Evolutionary conservation across 441 rosid species (phyloP), one percentile per base, ranked within the genome.

Genomic region (Cnidoscolus chayamansa): DNA sequence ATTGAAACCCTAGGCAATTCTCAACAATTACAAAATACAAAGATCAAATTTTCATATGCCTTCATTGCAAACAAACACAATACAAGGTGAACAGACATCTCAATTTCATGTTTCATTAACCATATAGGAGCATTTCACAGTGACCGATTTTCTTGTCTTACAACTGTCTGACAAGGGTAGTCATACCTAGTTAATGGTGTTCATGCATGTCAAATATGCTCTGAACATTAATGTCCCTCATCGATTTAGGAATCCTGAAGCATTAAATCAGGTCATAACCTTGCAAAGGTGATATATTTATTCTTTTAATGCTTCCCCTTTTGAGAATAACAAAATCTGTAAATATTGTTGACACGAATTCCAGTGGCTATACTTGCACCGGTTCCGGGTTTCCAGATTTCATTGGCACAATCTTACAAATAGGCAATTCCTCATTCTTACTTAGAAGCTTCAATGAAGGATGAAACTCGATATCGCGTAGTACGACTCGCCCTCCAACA

Each of bases 361-460:
- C 71, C 67, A 40, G 67, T 61, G 75, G 64, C 77, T 87, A 82
- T 57, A 32, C 57, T 65, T 55, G 56, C 4, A 63, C 15, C 71
- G 85, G 75, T 53, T 87, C 85, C 6, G 68, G 74, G 61, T 37
- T 73, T 75, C 81, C 86, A 2, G 73, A 75, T 2, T 76, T 76
- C 47, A 86, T 83, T 17, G 89, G 77, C 3, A 64, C 84, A 49
- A 92, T 81, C 91, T 92, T 94, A 72, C 97, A 94, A 58, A 90
- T 74, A 63, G 97, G 96, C 77, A 86, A 79, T 61, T 72, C 82
- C 51, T 86, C 90, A 25, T 86, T 85, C 90, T 86, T 90, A 82
- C 92, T 86, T 68, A 94, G 75, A 76, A 88, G 93, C 89, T 86
- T 89, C 83, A 88, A 30, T 1, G 97, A 81, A 11, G 91, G 83